A percentile compares a stretch with the other conserved stretches of the same genome.
Conservation (phyloP, 805 yeast species). For the Lachancea thermotolerans region DNA sequence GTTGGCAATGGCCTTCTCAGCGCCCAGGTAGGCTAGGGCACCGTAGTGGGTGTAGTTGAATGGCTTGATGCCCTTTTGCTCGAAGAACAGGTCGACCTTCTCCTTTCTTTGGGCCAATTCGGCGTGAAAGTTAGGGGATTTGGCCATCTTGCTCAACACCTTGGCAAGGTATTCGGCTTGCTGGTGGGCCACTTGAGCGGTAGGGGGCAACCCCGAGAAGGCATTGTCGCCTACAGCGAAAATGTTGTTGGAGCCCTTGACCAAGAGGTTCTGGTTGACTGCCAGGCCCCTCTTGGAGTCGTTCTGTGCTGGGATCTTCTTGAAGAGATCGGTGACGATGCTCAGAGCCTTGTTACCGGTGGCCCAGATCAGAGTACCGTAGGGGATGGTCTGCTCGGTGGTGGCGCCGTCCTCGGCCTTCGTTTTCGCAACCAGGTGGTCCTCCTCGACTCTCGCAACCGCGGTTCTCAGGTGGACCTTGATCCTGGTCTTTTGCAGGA, state of each 20-base stretch:
- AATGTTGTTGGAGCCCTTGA: slow-evolving; percentile 75
- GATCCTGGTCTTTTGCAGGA: slow-evolving; percentile 47
- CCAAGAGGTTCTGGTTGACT: slow-evolving; percentile 70
- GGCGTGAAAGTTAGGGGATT: slow-evolving; percentile 34
- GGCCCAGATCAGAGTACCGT: slow-evolving; percentile 94
- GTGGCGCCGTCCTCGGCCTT: slow-evolving; percentile 67
- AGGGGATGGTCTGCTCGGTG: slow-evolving; percentile 56
- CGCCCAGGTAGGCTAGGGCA: slow-evolving; percentile 87
- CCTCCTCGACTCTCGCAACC: slow-evolving; percentile 77
- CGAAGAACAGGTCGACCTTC: slow-evolving; percentile 36
- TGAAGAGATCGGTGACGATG: slow-evolving; percentile 57
- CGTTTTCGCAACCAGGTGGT: slow-evolving; percentile 62
- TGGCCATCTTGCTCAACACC: slow-evolving; percentile 54
- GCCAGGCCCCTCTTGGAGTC: slow-evolving; percentile 82
- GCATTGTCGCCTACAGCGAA: slow-evolving; percentile 94
- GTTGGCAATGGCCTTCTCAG: slow-evolving; percentile 92
- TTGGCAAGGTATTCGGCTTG: slow-evolving; percentile 77
- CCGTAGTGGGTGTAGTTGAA: slow-evolving; percentile 86
- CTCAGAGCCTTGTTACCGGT: slow-evolving; percentile 90
- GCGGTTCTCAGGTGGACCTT: slow-evolving; percentile 77
- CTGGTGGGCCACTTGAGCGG: slow-evolving; percentile 96
- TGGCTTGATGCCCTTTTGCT: slow-evolving; percentile 48
- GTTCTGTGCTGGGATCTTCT: slow-evolving; percentile 69
- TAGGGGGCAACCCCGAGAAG: slow-evolving; percentile 81
- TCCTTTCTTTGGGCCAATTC: slow-evolving; percentile 33